These are phyloP conservation scores for Xylaria sp. DNA, from an alignment of 2,329 filamentous ascomycete genomes.

Conservation along the genomic window DNA sequence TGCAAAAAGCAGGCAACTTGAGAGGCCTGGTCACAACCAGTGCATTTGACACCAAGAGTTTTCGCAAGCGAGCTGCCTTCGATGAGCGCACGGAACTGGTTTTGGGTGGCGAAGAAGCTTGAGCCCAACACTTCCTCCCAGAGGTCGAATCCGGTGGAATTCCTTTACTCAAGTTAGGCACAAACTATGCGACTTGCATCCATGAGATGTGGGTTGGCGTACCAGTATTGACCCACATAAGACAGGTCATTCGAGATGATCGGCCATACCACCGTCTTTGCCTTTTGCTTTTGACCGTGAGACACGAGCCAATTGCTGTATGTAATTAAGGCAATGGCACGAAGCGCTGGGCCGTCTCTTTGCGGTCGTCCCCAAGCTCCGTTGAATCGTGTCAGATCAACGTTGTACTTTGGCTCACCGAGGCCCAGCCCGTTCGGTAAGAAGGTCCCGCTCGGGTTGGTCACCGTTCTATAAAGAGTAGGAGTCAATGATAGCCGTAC, in stretches of 20 bases:
- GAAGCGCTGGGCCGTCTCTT: conserved; percentile 67
- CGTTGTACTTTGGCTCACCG: conserved; percentile 66
- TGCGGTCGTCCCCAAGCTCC: conserved; percentile 68
- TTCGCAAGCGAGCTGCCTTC: conserved; percentile 63
- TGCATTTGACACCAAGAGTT: conserved; percentile 59
- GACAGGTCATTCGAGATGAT: conserved; percentile 66
- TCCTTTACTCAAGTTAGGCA: conserved; percentile 46
- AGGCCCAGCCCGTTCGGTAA: conserved; percentile 59
- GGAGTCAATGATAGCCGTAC: not conserved
- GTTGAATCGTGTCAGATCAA: conserved; percentile 60
- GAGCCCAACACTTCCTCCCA: conserved; percentile 69
- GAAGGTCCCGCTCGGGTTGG: conserved; percentile 61
- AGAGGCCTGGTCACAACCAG: conserved; percentile 61
- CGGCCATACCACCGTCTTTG: conserved; percentile 61
- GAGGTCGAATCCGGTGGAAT: conserved; percentile 65
- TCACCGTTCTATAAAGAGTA: conserved; percentile 48
- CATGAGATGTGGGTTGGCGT: conserved; percentile 10
- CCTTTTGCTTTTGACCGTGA: conserved; percentile 54
- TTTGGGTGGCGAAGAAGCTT: conserved; percentile 68
- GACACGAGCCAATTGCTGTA: conserved; percentile 63
- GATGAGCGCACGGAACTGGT: conserved; percentile 61
- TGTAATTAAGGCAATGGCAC: conserved; percentile 64
- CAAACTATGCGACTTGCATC: not conserved
- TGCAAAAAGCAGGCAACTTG: conserved; percentile 64
- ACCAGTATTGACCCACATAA: conserved; percentile 64